Evolutionary conservation across 23 red algal genomes (phyloP), one percentile per base, ranked within the genome.

Genomic region (Gracilaria caudata): DNA sequence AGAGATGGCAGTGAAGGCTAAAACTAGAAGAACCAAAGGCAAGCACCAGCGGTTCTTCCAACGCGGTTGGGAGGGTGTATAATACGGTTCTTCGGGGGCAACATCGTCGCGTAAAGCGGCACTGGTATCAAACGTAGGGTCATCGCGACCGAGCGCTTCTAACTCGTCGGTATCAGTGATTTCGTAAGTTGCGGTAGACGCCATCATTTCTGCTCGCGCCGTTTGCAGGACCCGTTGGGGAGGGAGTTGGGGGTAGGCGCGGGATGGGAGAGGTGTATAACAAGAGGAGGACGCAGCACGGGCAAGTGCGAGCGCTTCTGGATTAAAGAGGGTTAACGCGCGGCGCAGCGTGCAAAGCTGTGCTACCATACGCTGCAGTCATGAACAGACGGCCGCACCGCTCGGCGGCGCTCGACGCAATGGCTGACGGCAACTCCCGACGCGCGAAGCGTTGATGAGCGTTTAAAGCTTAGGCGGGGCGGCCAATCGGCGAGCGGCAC

Each of bases 71-170:
- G 85, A 60, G 23, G 68, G 47, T 0, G 33, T 0, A 16, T 64
- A 61, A 16, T 78, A 46, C 24, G 40, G 23, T 19, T 37, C n/a
- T 11, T 54, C 49, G 1, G 25, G 19, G n/a, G 5, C 1, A 17
- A 40, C 43, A 61, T 89, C 72, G 29, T 68, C 68, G 21, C 68
- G 28, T 30, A 89, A 55, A 32, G 24, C 85, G 38, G 85, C 85
- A 41, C 85, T 89, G 11, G 85, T 89, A 58, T 89, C 85, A 20
- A 47, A 75, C 20, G 51, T 46, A 58, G 58, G 47, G 38, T 89
- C 85, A 72, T 89, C 85, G 57, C 85, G 49, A 38, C 85, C 85
- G 30, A 89, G 74, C 33, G 85, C 85, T 55, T 89, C 85, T n/a
- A 89, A 49, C 73, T 89, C 85, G 25, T 89, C 85, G 45, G 72